These are phyloP conservation scores for Xerocomus brunneocitrinus DNA, from an alignment of 768 basidiomycete species.

Conservation along the genomic window DNA sequence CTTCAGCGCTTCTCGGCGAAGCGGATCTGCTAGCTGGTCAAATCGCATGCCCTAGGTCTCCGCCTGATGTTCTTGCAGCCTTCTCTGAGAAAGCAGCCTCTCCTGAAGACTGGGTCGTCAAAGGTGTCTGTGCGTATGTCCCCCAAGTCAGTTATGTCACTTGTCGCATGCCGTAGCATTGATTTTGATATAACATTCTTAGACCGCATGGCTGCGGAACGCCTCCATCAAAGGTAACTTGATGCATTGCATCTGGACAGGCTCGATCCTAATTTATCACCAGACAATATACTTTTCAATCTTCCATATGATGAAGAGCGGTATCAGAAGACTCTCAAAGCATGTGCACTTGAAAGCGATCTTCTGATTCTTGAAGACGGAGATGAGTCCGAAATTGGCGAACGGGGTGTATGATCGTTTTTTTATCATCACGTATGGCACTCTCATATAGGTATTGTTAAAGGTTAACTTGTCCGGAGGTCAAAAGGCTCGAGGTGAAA, in stretches of 20 bases:
- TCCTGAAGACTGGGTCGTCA: slow-evolving; percentile 70
- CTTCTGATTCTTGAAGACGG: slow-evolving; percentile 83
- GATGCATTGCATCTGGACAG: slow-evolving; percentile 25
- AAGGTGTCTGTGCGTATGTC: slow-evolving; percentile 81
- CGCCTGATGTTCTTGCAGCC: slow-evolving; percentile 69
- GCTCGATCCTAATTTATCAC: slow-evolving; percentile 27
- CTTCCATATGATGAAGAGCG: slow-evolving; percentile 69
- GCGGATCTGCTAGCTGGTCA: slow-evolving; percentile 64
- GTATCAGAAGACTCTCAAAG: slow-evolving; percentile 75
- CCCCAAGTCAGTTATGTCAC: slow-evolving; percentile 50
- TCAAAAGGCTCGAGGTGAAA: slow-evolving; percentile 60
- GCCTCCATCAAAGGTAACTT: slow-evolving; percentile 42
- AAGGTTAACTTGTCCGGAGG: slow-evolving; percentile 44
- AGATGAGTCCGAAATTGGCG: slow-evolving; percentile 83
- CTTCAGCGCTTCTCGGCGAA: slow-evolving; percentile 65
- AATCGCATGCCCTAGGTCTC: slow-evolving; percentile 76
- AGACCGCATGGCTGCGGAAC: slow-evolving; percentile 68
- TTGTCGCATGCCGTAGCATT: slow-evolving; percentile 2
- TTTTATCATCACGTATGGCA: background rate
- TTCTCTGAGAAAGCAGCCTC: slow-evolving; percentile 42
- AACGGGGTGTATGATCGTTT: slow-evolving; percentile 57
- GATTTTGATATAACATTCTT: slow-evolving; percentile 7
- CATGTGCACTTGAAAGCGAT: slow-evolving; percentile 68
- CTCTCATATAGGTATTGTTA: background rate
- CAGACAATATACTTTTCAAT: slow-evolving; percentile 76